Conservation (phyloP, 2,329 filamentous ascomycete genomes). For the Ophiostoma ulmi region DNA sequence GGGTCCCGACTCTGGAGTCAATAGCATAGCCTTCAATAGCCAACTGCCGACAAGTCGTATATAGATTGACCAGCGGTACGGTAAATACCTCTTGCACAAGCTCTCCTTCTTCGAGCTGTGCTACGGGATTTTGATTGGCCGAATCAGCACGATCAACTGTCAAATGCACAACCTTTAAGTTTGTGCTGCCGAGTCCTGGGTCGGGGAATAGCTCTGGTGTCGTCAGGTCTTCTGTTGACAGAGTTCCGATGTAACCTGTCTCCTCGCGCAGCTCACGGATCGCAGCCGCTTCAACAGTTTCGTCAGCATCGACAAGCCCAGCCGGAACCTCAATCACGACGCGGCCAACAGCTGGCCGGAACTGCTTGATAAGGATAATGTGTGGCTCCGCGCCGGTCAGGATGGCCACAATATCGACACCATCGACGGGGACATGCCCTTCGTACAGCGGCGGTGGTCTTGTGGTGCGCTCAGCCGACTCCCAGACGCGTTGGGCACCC, state of each 20-base stretch:
- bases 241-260: conserved; percentile 56
- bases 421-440: conserved; percentile 55
- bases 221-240: neutral
- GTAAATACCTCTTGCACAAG: conserved; percentile 72
- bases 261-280: conserved; percentile 61
- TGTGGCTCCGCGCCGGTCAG: conserved; percentile 48
- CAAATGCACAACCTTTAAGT: conserved; percentile 66
- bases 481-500: conserved; percentile 59
- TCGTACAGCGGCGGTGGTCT: conserved; percentile 45
- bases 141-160: conserved; percentile 63
- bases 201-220: conserved; percentile 35
- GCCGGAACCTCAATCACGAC: conserved; percentile 61
- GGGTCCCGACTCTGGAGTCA: conserved; percentile 69
- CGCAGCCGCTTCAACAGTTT: conserved; percentile 57
- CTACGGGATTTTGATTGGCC: conserved; percentile 63
- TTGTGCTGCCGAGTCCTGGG: conserved; percentile 63
- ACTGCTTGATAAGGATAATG: conserved; percentile 63
- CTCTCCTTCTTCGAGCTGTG: conserved; percentile 70
- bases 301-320: conserved; percentile 57
- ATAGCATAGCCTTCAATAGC: conserved; percentile 70
- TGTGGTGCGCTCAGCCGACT: conserved; percentile 66
- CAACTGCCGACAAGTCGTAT: conserved; percentile 60
- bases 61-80: conserved; percentile 59
- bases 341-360: conserved; percentile 55
- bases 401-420: conserved; percentile 68